phyloP scores from a whole-genome alignment of 331 rosid genomes.

The Pyracantha coccinea region DNA sequence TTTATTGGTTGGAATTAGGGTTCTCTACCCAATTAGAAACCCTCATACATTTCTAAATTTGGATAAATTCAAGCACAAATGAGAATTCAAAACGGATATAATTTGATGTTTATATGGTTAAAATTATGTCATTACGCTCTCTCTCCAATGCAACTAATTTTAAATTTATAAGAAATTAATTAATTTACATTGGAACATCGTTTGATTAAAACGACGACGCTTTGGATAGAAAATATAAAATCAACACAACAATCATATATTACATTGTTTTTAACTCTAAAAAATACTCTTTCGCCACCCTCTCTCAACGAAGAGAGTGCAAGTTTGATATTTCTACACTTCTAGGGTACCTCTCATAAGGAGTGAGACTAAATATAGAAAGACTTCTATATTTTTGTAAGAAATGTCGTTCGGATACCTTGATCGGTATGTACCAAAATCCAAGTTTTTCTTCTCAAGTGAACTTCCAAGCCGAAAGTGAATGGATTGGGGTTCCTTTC shows the following conservation, averaged over 20 bases:
- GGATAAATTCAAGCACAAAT: not conserved
- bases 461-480: slow-evolving; percentile 77
- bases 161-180: no score
- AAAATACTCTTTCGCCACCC: not conserved
- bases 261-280: not conserved
- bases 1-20: not conserved
- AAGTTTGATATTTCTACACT: not conserved
- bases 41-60: not conserved
- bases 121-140: not conserved
- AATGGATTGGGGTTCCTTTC: slow-evolving; percentile 68
- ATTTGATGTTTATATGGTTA: not conserved
- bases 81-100: not conserved
- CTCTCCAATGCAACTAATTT: no score
- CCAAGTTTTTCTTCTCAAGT: slow-evolving; percentile 7
- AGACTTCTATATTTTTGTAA: no score
- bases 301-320: not conserved
- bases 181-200: not conserved
- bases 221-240: no score
- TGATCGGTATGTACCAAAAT: no score
- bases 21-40: not conserved
- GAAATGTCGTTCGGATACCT: no score
- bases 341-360: no score
- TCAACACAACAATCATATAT: not conserved
- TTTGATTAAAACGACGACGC: not conserved
- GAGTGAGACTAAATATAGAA: not conserved